Conservation (phyloP, 805 yeast genomes). For the Starmerella khaoyaiensis region DNA sequence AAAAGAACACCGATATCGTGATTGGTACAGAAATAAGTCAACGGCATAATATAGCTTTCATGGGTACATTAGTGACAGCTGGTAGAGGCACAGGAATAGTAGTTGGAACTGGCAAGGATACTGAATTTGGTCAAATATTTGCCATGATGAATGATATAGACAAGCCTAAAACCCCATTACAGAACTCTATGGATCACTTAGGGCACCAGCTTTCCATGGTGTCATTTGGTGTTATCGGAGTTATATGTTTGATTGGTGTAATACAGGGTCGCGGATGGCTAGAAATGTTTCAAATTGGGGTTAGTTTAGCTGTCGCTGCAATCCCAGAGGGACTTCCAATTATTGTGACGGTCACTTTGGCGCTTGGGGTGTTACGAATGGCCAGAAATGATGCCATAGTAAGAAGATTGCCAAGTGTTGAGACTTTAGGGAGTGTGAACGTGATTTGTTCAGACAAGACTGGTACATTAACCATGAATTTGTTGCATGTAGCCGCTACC, state of each 20-base stretch:
- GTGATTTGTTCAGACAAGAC: conserved; percentile 43
- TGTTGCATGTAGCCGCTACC: conserved; percentile 27
- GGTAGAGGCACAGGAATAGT: conserved; percentile 94
- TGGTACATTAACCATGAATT: conserved; percentile 39
- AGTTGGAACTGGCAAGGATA: conserved; percentile 73
- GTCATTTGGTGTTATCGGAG: conserved; percentile 76
- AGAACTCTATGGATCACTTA: conserved; percentile 84
- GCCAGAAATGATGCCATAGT: conserved; percentile 90
- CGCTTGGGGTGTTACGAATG: conserved; percentile 93
- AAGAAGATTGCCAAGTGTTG: conserved; percentile 82
- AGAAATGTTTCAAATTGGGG: conserved; percentile 96
- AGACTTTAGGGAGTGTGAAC: conserved; percentile 45
- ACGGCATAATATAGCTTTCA: conserved; percentile 70
- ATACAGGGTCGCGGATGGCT: conserved; percentile 89
- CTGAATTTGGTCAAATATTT: conserved; percentile 90
- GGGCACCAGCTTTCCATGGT: conserved; percentile 81
- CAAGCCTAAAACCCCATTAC: conserved; percentile 96
- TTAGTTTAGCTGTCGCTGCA: conserved; percentile 96
- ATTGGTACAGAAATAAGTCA: conserved; percentile 28
- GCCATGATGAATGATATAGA: conserved; percentile 91
- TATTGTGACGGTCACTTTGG: conserved; percentile 93
- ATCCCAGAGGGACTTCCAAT: conserved; percentile 98
- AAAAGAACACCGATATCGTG: conserved; percentile 43
- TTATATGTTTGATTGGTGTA: conserved; percentile 83
- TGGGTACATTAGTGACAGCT: conserved; percentile 95